Conservation (phyloP, 1,284 basidiomycete genomes). For the Ustilago shanxiensis region DNA sequence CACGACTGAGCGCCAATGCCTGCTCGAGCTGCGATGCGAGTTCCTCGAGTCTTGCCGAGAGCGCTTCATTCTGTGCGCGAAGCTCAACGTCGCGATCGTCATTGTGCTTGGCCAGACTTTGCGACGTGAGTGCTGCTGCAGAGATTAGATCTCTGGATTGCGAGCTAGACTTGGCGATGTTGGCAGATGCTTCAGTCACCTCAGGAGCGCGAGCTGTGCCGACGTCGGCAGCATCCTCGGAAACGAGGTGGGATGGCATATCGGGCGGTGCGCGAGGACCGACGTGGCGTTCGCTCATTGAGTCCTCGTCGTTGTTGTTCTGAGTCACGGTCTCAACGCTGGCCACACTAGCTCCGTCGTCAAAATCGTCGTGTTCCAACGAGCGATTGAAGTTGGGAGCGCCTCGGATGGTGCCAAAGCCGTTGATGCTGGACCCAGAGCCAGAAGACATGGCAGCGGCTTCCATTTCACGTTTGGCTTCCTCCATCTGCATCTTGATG, state of each 20-base stretch:
- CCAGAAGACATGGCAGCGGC: slow-evolving; percentile 27
- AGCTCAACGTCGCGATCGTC: slow-evolving; percentile 66
- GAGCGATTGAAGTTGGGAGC: slow-evolving; percentile 8
- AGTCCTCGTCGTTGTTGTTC: slow-evolving; percentile 25
- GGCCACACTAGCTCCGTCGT: slow-evolving; percentile 64
- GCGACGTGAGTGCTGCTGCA: slow-evolving; percentile 14
- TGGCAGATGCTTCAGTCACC: slow-evolving; percentile 3
- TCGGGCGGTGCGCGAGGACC: slow-evolving; percentile 60
- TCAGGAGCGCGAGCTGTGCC: slow-evolving; percentile 18
- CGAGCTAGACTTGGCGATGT: not conserved
- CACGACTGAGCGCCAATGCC: slow-evolving; percentile 80
- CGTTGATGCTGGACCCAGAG: slow-evolving; percentile 24
- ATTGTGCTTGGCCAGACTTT: slow-evolving; percentile 16
- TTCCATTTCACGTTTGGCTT: slow-evolving; percentile 63
- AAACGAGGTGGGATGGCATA: slow-evolving; percentile 39
- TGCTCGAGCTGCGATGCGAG: slow-evolving; percentile 82
- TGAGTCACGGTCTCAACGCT: slow-evolving; percentile 63
- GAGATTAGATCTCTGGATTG: not conserved
- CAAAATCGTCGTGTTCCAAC: slow-evolving; percentile 48
- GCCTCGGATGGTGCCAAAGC: slow-evolving; percentile 34
- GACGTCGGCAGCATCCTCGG: slow-evolving; percentile 33
- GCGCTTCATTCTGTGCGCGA: slow-evolving; percentile 75
- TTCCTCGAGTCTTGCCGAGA: slow-evolving; percentile 79
- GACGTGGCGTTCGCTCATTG: slow-evolving; percentile 30
- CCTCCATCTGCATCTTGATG: slow-evolving; percentile 70